Percentiles rank a stretch among this genome's conserved stretches.
phyloP scores from a whole-genome alignment of 495 filamentous ascomycete species.

The Penicillium egyptiacum region DNA sequence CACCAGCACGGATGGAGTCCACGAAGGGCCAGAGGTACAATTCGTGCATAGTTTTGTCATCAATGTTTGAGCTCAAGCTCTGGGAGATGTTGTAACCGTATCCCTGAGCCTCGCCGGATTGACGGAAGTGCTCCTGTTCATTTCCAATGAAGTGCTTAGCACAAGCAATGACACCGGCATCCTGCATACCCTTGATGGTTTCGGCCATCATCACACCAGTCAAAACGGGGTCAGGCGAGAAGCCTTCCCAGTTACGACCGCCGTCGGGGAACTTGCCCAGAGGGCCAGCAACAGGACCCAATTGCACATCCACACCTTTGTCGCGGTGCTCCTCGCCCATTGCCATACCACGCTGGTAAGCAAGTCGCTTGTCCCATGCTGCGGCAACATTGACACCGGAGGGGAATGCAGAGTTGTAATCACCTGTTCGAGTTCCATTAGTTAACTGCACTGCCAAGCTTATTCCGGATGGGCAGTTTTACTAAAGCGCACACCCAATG shows the following conservation, averaged over 20 bases:
- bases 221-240: conserved; percentile 72
- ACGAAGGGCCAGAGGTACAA: conserved; percentile 89
- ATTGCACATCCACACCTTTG: conserved; percentile 81
- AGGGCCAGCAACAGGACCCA: conserved; percentile 90
- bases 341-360: conserved; percentile 71
- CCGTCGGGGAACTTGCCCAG: conserved; percentile 71
- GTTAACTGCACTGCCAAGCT: conserved; percentile 10
- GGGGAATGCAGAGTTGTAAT: conserved; percentile 78
- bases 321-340: conserved; percentile 78
- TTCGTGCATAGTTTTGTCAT: conserved; percentile 94
- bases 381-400: conserved; percentile 81
- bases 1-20: conserved; percentile 71
- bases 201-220: conserved; percentile 72
- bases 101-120: conserved; percentile 59
- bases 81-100: conserved; percentile 67
- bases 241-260: conserved; percentile 84
- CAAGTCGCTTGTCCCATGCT: conserved; percentile 71
- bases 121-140: conserved; percentile 81
- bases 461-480: conserved; percentile 22
- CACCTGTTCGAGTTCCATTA: conserved; percentile 43
- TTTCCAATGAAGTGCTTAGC: conserved; percentile 82
- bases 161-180: conserved; percentile 76
- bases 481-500: conserved; percentile 77
- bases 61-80: conserved; percentile 75
- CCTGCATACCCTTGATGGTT: conserved; percentile 78